Evolutionary conservation across 768 basidiomycete species (phyloP), one percentile per base, ranked within the genome.

Genomic region (Cystobasidium tubakii): DNA sequence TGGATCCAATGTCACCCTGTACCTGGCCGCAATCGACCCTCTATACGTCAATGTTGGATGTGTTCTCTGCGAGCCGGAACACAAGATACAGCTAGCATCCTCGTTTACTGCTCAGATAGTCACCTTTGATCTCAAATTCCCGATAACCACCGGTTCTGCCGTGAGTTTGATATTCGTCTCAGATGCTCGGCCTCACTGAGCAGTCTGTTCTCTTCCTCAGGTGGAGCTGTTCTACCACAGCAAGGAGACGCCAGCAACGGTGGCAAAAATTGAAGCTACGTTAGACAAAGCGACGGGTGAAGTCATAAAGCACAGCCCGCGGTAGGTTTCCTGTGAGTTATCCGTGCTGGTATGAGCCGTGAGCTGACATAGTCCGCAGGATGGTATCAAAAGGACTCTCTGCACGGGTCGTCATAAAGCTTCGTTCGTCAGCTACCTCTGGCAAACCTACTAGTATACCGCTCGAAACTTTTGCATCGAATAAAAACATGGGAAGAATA

Each of bases 401-500:
- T 12, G 96, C 95, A 29, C 88, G 91, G 77, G 88, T 98, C 0
- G 88, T 91, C 79, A 87, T 98, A 72, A 85, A 87, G 4, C 79
- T 98, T 50, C 87, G 93, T 23, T 53, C 75, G 43, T 54, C 73
- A 4, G 34, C 86, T 12, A 80, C 84, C 10, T 78, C 82, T 13
- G 75, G 84, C 0, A 79, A 81, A 39, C 82, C 83, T 19, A 84
- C 87, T 9, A 85, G 88, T 1, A 89, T 97, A 29, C 91, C 96
- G 15, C 79, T 98, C 19, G 96, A 98, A 80, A 85, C 90, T 0
- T 95, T 96, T 77, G 81, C 87, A 0, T 82, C 83, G 7, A 98
- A 94, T 82, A 99, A 98, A 81, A 91, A 94, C 70, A 96, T 98
- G 96, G 96, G 96, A 0, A 83, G 96, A 60, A 86, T 99, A 64